phyloP scores from a whole-genome alignment of 495 filamentous ascomycete genomes.

The Aspergillus saccharolyticus region DNA sequence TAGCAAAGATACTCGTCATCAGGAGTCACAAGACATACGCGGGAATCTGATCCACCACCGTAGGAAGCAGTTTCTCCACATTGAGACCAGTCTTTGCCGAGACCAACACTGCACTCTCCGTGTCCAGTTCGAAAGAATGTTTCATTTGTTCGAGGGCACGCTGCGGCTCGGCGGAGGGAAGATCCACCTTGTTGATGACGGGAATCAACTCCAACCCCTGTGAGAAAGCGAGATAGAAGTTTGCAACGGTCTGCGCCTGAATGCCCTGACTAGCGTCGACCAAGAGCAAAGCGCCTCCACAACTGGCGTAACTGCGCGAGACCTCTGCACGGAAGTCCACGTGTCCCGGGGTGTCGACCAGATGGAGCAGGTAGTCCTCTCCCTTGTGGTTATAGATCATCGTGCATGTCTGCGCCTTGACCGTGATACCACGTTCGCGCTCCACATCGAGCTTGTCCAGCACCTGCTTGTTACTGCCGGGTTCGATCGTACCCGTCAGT shows the following conservation, averaged over 20 bases:
- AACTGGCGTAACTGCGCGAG: constrained; percentile 87
- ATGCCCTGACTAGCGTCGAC: constrained; percentile 93
- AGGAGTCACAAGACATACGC: constrained; percentile 39
- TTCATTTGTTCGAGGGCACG: constrained; percentile 82
- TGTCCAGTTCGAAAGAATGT: constrained; percentile 80
- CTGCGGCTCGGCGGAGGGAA: constrained; percentile 78
- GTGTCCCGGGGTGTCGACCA: constrained; percentile 96
- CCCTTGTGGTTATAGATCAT: constrained; percentile 90
- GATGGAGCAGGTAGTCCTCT: constrained; percentile 85
- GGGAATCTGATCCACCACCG: constrained; percentile 79
- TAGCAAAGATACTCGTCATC: constrained; percentile 13
- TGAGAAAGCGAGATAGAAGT: constrained; percentile 95
- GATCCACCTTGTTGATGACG: constrained; percentile 93
- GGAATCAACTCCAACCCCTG: constrained; percentile 83
- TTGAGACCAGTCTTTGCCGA: constrained; percentile 93
- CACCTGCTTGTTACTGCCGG: constrained; percentile 88
- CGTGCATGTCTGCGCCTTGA: constrained; percentile 97
- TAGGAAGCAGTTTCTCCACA: constrained; percentile 72
- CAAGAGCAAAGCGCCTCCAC: constrained; percentile 85
- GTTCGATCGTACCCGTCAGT: constrained; percentile 86
- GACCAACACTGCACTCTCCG: constrained; percentile 72
- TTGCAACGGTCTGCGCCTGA: constrained; percentile 92
- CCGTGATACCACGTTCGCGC: constrained; percentile 90
- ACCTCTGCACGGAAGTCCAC: constrained; percentile 98
- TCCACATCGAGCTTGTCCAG: constrained; percentile 97